Conservation (phyloP, 2,329 filamentous ascomycete species). For the Exophiala spinifera region DNA sequence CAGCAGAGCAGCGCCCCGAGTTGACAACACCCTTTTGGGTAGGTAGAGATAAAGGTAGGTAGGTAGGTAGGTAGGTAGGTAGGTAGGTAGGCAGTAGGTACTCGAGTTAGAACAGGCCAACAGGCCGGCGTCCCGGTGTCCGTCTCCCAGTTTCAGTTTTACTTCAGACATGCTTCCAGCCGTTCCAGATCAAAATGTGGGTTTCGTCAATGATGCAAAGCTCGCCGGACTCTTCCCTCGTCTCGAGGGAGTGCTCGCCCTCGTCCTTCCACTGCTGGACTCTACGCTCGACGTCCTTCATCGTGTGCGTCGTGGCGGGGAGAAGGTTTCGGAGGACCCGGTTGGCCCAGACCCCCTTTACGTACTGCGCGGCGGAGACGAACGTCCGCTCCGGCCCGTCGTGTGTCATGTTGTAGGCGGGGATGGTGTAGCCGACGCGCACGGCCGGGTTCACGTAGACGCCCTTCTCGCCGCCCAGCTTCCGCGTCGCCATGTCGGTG, state of each 20-base stretch:
- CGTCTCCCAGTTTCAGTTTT: too few species aligned
- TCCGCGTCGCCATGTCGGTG: slow-evolving; percentile 37
- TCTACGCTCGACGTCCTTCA: slow-evolving; percentile 41
- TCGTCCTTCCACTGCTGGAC: slow-evolving; percentile 27
- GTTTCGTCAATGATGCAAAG: slow-evolving; percentile 61
- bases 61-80: too few species aligned
- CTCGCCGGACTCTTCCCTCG: slow-evolving; percentile 44
- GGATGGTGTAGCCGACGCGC: slow-evolving; percentile 39
- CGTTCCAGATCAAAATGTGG: slow-evolving; percentile 57
- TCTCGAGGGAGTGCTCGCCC: slow-evolving; percentile 26
- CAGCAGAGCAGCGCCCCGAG: too few species aligned
- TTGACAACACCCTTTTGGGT: too few species aligned
- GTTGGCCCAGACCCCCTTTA: slow-evolving; percentile 59
- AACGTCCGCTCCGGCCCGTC: slow-evolving; percentile 36
- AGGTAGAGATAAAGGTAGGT: too few species aligned
- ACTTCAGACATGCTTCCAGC: slow-evolving; percentile 56
- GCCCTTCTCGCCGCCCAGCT: slow-evolving; percentile 26
- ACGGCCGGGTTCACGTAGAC: slow-evolving; percentile 42
- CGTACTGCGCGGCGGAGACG: slow-evolving; percentile 49
- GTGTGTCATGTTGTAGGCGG: slow-evolving; percentile 39
- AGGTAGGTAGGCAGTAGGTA: too few species aligned
- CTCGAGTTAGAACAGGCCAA: too few species aligned
- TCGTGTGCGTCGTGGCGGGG: slow-evolving; percentile 41
- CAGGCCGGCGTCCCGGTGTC: too few species aligned
- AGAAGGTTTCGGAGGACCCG: slow-evolving; percentile 46